Evolutionary conservation across 148 eudicot species (phyloP).

Genomic region (Camellia granthamiana): DNA sequence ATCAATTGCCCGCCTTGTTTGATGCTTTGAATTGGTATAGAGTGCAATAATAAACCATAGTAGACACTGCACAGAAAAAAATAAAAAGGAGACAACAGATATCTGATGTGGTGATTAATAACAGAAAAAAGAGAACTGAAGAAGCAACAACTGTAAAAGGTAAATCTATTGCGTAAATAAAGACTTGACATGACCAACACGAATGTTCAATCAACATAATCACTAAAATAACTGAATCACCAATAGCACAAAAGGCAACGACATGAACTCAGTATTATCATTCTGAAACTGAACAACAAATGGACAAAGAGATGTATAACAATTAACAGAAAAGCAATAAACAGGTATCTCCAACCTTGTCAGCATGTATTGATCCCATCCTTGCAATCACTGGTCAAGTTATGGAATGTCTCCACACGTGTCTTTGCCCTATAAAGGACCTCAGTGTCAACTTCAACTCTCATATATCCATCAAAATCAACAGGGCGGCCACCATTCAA

Average conservation of each 20-base stretch:
- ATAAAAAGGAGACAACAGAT: neutral
- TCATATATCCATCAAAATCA: constrained; percentile 89
- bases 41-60: too few species aligned
- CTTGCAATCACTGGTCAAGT: constrained; percentile 91
- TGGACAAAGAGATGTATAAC: constrained; percentile 11
- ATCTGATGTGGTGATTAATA: neutral
- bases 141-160: neutral
- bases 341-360: constrained; percentile 24
- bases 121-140: neutral
- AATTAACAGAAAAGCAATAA: constrained; percentile 6
- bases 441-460: constrained; percentile 92
- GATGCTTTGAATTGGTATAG: neutral
- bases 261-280: constrained; percentile 11
- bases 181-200: neutral
- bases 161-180: neutral
- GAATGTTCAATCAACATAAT: constrained; percentile 13
- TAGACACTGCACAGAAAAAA: neutral
- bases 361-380: constrained; percentile 84
- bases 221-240: constrained; percentile 2
- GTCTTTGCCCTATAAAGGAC: constrained; percentile 85
- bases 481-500: constrained; percentile 79
- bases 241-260: constrained; percentile 11
- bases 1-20: neutral
- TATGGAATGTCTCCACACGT: constrained; percentile 81
- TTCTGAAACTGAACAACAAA: constrained; percentile 12